A percentile compares a stretch with the other conserved stretches of the same genome.
These are phyloP conservation scores for Ophiocytium majus DNA, from an alignment of 352 stramenopile genomes.

Conservation along the genomic window DNA sequence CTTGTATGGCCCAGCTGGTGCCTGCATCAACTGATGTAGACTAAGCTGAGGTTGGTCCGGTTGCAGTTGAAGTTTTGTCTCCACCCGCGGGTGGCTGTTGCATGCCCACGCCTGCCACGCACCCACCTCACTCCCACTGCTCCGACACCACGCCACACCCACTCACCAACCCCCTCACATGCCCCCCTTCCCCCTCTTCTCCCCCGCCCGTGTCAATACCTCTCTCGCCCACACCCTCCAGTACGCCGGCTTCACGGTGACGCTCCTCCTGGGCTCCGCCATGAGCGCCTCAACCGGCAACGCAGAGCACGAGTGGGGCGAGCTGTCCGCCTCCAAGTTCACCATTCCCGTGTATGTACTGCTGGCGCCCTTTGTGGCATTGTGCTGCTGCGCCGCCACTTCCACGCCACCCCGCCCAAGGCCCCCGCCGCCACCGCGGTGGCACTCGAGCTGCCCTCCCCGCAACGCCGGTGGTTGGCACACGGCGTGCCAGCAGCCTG, in stretches of 20 bases:
- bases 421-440: neutral
- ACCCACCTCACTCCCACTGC: neutral
- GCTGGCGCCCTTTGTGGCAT: neutral
- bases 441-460: no score
- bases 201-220: neutral
- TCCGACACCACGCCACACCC: neutral
- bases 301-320: neutral
- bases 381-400: neutral
- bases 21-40: no score
- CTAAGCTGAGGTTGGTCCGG: no score
- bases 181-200: neutral
- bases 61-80: no score
- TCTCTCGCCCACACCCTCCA: slow-evolving; percentile 60
- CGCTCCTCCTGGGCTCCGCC: slow-evolving; percentile 67
- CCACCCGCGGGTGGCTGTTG: no score
- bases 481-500: no score
- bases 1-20: no score
- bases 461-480: no score
- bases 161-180: neutral
- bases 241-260: slow-evolving; percentile 74
- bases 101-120: neutral
- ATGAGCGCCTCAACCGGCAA: neutral
- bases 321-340: neutral
- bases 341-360: neutral
- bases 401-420: neutral